phyloP scores from a whole-genome alignment of 208 protist genomes.

The Leptomonas seymouri region DNA sequence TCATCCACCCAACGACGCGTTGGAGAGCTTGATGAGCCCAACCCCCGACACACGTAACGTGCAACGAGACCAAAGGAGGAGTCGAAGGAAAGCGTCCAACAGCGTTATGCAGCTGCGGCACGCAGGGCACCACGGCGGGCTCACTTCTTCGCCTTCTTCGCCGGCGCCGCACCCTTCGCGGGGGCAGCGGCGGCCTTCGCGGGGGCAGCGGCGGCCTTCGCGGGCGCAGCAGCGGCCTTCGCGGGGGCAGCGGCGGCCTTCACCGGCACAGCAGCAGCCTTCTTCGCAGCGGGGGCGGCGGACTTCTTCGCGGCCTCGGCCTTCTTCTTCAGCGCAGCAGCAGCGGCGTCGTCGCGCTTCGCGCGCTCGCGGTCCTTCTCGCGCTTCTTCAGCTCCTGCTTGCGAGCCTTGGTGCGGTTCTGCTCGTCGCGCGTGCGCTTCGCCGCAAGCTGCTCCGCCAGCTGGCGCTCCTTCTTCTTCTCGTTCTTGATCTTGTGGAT shows the following conservation, averaged over 20 bases:
- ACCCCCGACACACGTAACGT: background rate
- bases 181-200: slow-evolving; percentile 45
- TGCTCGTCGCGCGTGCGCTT: slow-evolving; percentile 72
- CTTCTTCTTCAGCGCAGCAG: slow-evolving; percentile 52
- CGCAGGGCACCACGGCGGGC: background rate
- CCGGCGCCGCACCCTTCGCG: slow-evolving; percentile 45
- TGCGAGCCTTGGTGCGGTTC: slow-evolving; percentile 73
- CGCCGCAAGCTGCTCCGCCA: slow-evolving; percentile 90
- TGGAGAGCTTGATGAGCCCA: background rate
- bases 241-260: slow-evolving; percentile 32
- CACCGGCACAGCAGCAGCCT: slow-evolving; percentile 38
- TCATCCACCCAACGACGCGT: background rate
- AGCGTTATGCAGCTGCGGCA: slow-evolving; percentile 5
- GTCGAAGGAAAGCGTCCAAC: background rate
- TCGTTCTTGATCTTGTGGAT: slow-evolving; percentile 98
- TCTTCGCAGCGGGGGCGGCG: slow-evolving; percentile 46
- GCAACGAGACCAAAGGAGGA: background rate
- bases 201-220: slow-evolving; percentile 45
- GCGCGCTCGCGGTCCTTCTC: slow-evolving; percentile 78
- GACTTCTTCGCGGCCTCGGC: slow-evolving; percentile 52
- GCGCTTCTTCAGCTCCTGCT: slow-evolving; percentile 76
- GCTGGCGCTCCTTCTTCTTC: slow-evolving; percentile 93
- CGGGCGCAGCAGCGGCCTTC: slow-evolving; percentile 45
- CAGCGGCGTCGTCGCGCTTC: slow-evolving; percentile 59
- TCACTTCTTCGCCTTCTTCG: slow-evolving; percentile 58